phyloP scores from a whole-genome alignment of 208 protist genomes.

The Borovskyia barvae region DNA sequence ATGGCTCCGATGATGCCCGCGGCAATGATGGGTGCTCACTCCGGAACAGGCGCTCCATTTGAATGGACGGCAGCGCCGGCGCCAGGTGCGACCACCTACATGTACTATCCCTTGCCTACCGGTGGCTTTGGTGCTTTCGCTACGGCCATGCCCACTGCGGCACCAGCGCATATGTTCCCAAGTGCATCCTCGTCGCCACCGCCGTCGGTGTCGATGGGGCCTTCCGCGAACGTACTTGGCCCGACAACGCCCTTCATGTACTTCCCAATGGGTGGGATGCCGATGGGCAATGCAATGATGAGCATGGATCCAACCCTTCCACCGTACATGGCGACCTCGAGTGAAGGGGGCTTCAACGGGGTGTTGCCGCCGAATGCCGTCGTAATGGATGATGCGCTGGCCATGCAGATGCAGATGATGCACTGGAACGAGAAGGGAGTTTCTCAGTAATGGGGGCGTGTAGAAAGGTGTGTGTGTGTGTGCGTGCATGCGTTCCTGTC shows the following conservation, averaged over 20 bases:
- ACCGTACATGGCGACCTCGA: slow-evolving; percentile 1
- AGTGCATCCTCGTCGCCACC: too few species aligned
- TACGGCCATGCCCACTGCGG: background rate
- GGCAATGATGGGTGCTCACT: background rate
- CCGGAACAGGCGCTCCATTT: background rate
- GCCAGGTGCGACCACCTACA: background rate
- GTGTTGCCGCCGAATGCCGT: slow-evolving; percentile 6
- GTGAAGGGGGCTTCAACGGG: background rate
- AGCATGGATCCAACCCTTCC: background rate
- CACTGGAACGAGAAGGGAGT: slow-evolving; percentile 10
- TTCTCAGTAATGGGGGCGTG: background rate
- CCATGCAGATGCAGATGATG: slow-evolving; percentile 15
- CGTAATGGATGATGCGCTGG: slow-evolving; percentile 7
- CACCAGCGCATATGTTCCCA: background rate
- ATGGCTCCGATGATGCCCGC: background rate
- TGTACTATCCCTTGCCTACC: slow-evolving; percentile 21
- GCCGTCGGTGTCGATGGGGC: too few species aligned
- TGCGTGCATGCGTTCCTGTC: background rate
- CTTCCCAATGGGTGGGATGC: slow-evolving; percentile 3
- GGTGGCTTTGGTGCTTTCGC: slow-evolving; percentile 1
- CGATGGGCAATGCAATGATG: background rate
- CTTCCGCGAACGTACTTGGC: too few species aligned
- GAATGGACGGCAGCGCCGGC: slow-evolving; percentile 4
- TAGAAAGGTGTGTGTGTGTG: background rate
- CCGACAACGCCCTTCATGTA: background rate